Conservation (phyloP, 2,329 filamentous ascomycete genomes). For the Epichloe elymi region DNA sequence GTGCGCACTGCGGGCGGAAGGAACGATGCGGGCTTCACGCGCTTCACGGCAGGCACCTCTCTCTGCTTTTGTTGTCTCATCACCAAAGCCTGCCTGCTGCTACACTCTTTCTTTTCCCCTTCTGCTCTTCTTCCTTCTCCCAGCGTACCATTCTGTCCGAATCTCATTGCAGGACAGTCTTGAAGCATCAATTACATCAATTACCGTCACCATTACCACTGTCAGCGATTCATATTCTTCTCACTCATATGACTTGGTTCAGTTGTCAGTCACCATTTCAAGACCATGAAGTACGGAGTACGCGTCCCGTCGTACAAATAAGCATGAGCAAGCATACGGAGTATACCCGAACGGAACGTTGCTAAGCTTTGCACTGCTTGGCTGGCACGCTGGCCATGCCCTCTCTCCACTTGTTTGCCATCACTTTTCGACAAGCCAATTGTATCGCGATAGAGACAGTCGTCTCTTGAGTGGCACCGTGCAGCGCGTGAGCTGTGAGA, state of each 20-base stretch:
- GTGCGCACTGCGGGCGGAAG: neutral
- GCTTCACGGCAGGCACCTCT: neutral
- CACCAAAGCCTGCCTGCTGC: too few relatives aligned
- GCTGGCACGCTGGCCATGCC: neutral
- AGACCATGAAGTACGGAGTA: neutral
- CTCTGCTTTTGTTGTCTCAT: too few relatives aligned
- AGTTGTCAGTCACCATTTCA: neutral
- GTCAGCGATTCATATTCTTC: too few relatives aligned
- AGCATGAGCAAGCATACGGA: too few relatives aligned
- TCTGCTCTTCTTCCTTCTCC: too few relatives aligned
- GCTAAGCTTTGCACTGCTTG: neutral
- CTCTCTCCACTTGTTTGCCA: too few relatives aligned
- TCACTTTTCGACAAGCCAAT: neutral
- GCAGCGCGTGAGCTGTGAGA: neutral
- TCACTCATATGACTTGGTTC: too few relatives aligned
- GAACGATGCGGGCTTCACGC: neutral
- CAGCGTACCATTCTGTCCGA: too few relatives aligned
- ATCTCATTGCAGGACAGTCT: too few relatives aligned
- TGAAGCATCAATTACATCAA: too few relatives aligned
- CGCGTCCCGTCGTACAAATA: neutral
- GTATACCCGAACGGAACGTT: neutral
- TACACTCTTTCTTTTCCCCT: too few relatives aligned
- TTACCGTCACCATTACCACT: too few relatives aligned
- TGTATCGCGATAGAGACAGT: neutral
- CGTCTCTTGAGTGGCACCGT: neutral